Base-by-base conservation (phyloP, 805 yeast genomes). In the Candida germanica region DNA sequence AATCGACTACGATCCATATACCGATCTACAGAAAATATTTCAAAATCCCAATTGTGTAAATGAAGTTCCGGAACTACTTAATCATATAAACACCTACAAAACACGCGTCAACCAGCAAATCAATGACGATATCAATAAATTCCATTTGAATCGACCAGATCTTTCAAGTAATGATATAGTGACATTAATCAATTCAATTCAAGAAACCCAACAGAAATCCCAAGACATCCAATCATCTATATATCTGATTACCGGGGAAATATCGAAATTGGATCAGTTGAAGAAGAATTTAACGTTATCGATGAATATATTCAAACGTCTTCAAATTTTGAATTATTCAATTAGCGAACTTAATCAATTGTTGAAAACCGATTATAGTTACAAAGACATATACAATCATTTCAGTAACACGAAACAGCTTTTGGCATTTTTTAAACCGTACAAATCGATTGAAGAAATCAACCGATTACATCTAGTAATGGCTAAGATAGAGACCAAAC, bases 241-340 rank as follows among this genome's bases (percentile, higher is more conserved):
- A 37, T 68, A 80, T 9, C 58, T 54, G 3, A 83, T 87, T 75
- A 91, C 97, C 0, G 69, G 76, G 3, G 83, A 81, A 26, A 88
- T 93, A 43, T 83, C 87, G 47, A 64, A 71, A 15, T 68, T 93
- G 40, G 98, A 93, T 58, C 77, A 75, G 33, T 80, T 89, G 23
- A 93, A 93, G 64, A 78, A 77, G 53, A 93, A 93, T 56, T 65
- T 93, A 32, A 89, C 87, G 2, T 69, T 79, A 18, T 78, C 93
- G 8, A 86, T 93, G 85, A 87, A 94, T 1, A 79, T 88, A 24
- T 68, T 91, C 47, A 86, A 91, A 50, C 73, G 96, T 43, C 66
- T 93, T 25, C 95, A 88, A 52, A 89, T 89, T 86, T 68, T 93
- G 32, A 42, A 32, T 33, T 36, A 29, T 29, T 39, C 46, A 9